Base-by-base conservation (phyloP, 1,139 yeast species). In the Casaregolazyma suthepensis region DNA sequence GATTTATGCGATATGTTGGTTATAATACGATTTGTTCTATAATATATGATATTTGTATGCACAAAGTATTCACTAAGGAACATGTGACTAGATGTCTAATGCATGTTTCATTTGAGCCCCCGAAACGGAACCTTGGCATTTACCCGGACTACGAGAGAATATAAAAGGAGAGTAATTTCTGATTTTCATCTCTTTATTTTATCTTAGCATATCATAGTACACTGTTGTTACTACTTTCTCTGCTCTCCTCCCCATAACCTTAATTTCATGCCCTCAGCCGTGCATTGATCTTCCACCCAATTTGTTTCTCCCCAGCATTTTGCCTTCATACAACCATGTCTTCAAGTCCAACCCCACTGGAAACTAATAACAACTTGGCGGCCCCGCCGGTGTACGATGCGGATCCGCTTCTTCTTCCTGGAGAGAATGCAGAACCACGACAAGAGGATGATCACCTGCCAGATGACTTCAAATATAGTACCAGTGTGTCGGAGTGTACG, bases 391-490 rank as follows among this genome's bases (percentile, higher is more conserved):
- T 42, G 38, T 50, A 47, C 22, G 53, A 54, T 19, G 56, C 46
- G 19, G 57, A 58, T 2, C 53, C 56, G 18, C 52, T 57, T 17
- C 47, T 46, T 43, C 56, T 54, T 18, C 65, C 65, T 3, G 65
- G 64, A 3, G 64, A 61, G 10, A 65, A 60, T 1, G 59, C 58
- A 2, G 57, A 60, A 1, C 56, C 65, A n/a, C 52, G 66, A 40
- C 53, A 54, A 7, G 65, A 59, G 13, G 61, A 56, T 44, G 72
- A 68, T 53, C 58, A 65, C 50, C 58, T 71, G 50, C 74, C 74
- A 2, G 95, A 88, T 63, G 96, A 88, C 70, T 89, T 88, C 79
- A 89, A 89, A 67, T 88, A 85, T 69, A 81, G 87, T 37, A 87
- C 86, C 9, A 78, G 80, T 55, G 95, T 89, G 26, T 82, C 90